Conservation (phyloP, 2,329 filamentous ascomycete genomes). For the Elsinoe australis region DNA sequence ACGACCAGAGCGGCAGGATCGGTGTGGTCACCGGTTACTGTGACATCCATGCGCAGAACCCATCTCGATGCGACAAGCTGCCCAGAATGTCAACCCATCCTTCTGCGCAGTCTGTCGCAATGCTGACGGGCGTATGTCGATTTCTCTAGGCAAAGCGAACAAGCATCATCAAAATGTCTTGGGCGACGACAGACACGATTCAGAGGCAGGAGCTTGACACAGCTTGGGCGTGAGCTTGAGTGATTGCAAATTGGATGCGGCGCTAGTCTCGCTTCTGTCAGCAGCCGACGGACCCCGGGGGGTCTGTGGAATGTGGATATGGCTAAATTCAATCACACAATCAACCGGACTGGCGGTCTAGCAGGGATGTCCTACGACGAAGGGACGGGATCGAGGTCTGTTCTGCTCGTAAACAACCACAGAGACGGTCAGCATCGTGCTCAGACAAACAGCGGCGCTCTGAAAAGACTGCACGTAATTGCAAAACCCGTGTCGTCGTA, state of each 20-base stretch:
- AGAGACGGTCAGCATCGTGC: too few relatives aligned
- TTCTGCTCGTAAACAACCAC: not conserved
- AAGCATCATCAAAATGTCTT: slow-evolving; percentile 1
- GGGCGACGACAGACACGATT: not conserved
- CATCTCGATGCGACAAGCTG: not conserved
- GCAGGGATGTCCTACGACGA: not conserved
- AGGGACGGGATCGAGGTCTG: not conserved
- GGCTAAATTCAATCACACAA: slow-evolving; percentile 7
- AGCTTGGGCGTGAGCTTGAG: not conserved
- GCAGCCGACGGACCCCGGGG: too few relatives aligned
- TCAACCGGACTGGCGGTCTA: not conserved
- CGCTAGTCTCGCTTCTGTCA: slow-evolving; percentile 10
- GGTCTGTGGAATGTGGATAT: not conserved
- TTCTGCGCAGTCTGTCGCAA: not conserved
- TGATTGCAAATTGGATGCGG: slow-evolving; percentile 7
- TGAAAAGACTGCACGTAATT: too few relatives aligned
- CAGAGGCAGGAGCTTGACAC: not conserved
- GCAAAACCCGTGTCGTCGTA: not conserved
- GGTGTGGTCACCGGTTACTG: too few relatives aligned
- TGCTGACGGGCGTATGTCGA: slow-evolving; percentile 2
- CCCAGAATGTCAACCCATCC: slow-evolving; percentile 2
- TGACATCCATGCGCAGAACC: not conserved
- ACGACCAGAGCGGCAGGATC: not conserved
- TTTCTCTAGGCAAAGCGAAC: slow-evolving; percentile 1
- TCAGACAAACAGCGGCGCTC: too few relatives aligned